Evolutionary conservation across 2,329 filamentous ascomycete species (phyloP).

Genomic region (Davidsoniella eucalypti): DNA sequence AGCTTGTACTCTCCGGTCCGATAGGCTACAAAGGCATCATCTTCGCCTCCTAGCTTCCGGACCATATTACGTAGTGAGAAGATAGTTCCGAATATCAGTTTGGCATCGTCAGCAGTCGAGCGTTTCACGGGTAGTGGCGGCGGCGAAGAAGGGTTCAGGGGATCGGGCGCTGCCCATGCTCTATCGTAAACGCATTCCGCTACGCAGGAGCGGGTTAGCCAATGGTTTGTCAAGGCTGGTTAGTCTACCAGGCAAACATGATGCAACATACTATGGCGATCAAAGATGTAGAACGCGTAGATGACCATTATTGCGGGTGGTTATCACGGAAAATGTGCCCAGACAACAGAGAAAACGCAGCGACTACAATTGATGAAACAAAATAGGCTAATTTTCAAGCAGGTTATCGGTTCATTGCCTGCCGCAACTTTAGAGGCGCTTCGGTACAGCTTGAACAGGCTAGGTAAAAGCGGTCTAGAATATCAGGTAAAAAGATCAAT

Average conservation of each 20-base stretch:
- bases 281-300: constrained; percentile 98
- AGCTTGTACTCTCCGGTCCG: constrained; percentile 92
- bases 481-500: too few species aligned
- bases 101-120: constrained; percentile 59
- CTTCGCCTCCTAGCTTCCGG: constrained; percentile 80
- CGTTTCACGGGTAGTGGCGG: constrained; percentile 13
- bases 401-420: too few species aligned
- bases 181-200: constrained; percentile 96
- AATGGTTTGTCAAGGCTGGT: neutral
- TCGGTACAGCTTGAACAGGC: too few species aligned
- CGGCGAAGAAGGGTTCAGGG: constrained; percentile 20
- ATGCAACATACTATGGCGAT: constrained; percentile 67
- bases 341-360: neutral
- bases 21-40: constrained; percentile 90
- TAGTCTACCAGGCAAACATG: constrained; percentile 11
- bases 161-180: constrained; percentile 48
- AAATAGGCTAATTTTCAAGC: neutral
- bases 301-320: constrained; percentile 51
- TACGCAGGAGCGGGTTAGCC: constrained; percentile 23
- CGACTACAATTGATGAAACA: neutral
- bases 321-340: neutral
- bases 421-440: too few species aligned
- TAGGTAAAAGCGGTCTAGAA: too few species aligned
- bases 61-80: constrained; percentile 96
- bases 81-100: constrained; percentile 91